Percentiles rank a stretch among this genome's conserved stretches.
phyloP scores from a whole-genome alignment of 495 filamentous ascomycete genomes.

The Viridothelium virens region DNA sequence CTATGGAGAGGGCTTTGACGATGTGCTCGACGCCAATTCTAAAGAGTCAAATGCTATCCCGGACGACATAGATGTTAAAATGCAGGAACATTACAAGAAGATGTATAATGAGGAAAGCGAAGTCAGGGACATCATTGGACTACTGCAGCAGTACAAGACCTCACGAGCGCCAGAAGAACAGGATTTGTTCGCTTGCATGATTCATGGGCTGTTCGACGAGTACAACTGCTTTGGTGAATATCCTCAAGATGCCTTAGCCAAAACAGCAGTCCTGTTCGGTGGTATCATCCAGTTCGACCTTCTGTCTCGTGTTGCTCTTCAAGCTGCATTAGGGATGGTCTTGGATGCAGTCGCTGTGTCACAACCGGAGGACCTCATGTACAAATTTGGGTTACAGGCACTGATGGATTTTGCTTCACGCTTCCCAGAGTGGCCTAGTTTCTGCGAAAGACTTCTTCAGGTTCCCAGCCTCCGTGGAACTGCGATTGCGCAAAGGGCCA shows the following conservation, averaged over 20 bases:
- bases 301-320: conserved; percentile 78
- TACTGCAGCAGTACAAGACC: conserved; percentile 74
- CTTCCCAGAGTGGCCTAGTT: conserved; percentile 85
- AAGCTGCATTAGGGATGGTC: conserved; percentile 91
- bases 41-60: conserved; percentile 55
- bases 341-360: conserved; percentile 85
- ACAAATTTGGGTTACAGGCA: conserved; percentile 96
- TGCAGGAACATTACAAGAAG: conserved; percentile 93
- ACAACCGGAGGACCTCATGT: conserved; percentile 76
- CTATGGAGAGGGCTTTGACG: conserved; percentile 84
- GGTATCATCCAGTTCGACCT: conserved; percentile 91
- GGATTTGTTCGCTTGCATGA: conserved; percentile 96
- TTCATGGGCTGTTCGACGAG: conserved; percentile 94
- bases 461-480: conserved; percentile 77
- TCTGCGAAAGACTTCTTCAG: conserved; percentile 72
- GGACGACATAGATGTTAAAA: conserved; percentile 69
- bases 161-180: conserved; percentile 77
- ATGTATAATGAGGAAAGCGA: conserved; percentile 89
- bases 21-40: conserved; percentile 61
- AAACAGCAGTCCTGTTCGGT: conserved; percentile 92
- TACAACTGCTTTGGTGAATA: conserved; percentile 93
- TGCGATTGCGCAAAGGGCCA: conserved; percentile 70
- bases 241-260: conserved; percentile 85
- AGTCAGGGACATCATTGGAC: conserved; percentile 68
- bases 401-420: conserved; percentile 76